phyloP scores from a whole-genome alignment of 2,329 filamentous ascomycete genomes.

The Exserohilum rostratum region DNA sequence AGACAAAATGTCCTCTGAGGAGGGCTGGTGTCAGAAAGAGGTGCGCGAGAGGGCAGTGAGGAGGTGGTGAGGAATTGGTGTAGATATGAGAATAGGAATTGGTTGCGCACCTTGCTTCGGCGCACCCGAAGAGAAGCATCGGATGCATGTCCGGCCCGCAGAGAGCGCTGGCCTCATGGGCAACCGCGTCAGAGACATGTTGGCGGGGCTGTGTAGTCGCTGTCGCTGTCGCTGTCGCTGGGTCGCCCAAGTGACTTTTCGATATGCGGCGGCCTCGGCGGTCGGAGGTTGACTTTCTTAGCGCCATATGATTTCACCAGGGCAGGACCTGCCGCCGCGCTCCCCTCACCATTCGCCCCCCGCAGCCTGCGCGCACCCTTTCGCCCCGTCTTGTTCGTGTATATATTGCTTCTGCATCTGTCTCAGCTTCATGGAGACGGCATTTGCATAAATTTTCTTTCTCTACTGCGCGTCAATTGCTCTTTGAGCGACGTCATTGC shows the following conservation, averaged over 20 bases:
- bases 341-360: slow-evolving; percentile 7
- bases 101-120: slow-evolving; percentile 25
- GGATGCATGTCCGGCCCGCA: slow-evolving; percentile 18
- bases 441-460: slow-evolving; percentile 3
- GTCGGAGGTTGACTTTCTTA: slow-evolving; percentile 23
- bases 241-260: slow-evolving; percentile 14
- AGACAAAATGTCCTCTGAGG: slow-evolving; percentile 26
- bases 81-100: not conserved
- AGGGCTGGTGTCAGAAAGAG: slow-evolving; percentile 12
- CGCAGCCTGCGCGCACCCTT: slow-evolving; percentile 14
- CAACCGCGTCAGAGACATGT: slow-evolving; percentile 32
- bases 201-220: slow-evolving; percentile 11
- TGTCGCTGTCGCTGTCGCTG: slow-evolving; percentile 12
- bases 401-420: slow-evolving; percentile 12
- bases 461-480: slow-evolving; percentile 16
- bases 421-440: slow-evolving; percentile 20
- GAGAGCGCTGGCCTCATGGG: slow-evolving; percentile 18
- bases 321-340: slow-evolving; percentile 1
- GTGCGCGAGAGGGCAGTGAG: not conserved
- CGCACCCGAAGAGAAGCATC: slow-evolving; percentile 35
- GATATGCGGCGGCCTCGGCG: slow-evolving; percentile 22
- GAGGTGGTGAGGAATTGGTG: not conserved
- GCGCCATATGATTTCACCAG: slow-evolving; percentile 26
- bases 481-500: slow-evolving; percentile 6
- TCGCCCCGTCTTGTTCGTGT: slow-evolving; percentile 22